Base-by-base conservation (phyloP, 2,329 filamentous ascomycete genomes). In the Talaromyces amestolkiae region DNA sequence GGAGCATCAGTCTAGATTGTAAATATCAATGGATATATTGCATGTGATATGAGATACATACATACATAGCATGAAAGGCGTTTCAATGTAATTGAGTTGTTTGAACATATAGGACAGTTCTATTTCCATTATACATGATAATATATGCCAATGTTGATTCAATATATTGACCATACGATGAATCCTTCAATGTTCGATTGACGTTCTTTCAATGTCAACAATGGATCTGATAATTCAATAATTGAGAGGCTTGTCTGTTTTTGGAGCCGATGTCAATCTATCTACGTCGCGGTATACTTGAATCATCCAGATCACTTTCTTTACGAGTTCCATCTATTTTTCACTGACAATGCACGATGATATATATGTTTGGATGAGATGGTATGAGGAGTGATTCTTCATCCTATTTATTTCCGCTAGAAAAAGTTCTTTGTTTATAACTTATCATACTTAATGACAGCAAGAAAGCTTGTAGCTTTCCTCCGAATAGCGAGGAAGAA, bases 1-100 rank as follows among this genome's bases (percentile, higher is more conserved):
- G 27, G 45, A 41, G 17, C 51, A 66, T 53, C 64, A 66, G 27
- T 62, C 64, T 33, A 41, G 64, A 35, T 35, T 66, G 51, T 66
- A 66, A 19, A 58, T 65, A 54, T 27, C 8, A 6, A 27, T 10
- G 31, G 22, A 49, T 24, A 4, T 51, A 15, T 51, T 51, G 24
- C 45, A 10, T 31, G 47, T 51, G 47, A 51, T 31, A 51, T 31
- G 24, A 43, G 5, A 41, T 58, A 41, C 59, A 27, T 53, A 11
- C 11, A n/a, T 62, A 24, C 33, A 41, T 63, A 31, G 27, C 39
- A 54, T 62, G 43, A 19, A 59, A 17, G 56, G 56, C 35, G 56
- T 59, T 54, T 33, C 31, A 33, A 31, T 31, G 27, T 31, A 6
- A 56, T 22, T 37, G 31, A 37, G 11, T 56, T 31, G 24, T 9